These are phyloP conservation scores for Hippophae gyantsensis DNA, from an alignment of 306 rosid genomes.

Conservation along the genomic window DNA sequence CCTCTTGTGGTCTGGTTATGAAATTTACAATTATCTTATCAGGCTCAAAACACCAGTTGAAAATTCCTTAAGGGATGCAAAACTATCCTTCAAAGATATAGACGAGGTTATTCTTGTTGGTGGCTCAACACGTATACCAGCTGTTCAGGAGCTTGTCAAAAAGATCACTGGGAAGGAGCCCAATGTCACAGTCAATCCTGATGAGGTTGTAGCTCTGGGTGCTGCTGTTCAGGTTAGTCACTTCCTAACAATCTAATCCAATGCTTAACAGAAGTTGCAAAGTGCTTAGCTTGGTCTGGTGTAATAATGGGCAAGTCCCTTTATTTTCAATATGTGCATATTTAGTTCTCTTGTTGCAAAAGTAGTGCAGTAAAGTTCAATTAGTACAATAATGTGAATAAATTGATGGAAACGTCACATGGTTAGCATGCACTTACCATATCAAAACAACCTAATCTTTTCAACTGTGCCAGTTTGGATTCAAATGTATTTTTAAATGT, in stretches of 20 bases:
- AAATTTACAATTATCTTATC: conserved; percentile 13
- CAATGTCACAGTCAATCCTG: conserved; percentile 86
- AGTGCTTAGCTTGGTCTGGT: no score
- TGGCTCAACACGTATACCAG: conserved; percentile 90
- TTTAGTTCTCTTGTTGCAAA: no score
- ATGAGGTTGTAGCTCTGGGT: conserved; percentile 93
- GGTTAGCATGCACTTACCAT: no score
- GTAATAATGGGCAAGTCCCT: no score
- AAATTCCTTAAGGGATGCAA: conserved; percentile 90
- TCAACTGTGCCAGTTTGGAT: no score
- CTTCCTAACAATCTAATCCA: no score
- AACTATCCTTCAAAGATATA: conserved; percentile 66
- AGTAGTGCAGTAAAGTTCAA: no score
- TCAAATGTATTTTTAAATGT: no score
- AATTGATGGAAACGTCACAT: no score
- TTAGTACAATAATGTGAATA: no score
- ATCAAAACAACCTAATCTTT: no score
- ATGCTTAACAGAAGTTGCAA: background rate
- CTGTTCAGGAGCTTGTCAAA: conserved; percentile 84
- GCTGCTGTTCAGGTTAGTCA: conserved; percentile 84
- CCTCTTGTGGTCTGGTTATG: background rate
- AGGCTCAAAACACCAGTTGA: conserved; percentile 87
- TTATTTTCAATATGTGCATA: no score
- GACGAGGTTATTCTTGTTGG: conserved; percentile 96
- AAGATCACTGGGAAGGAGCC: conserved; percentile 85